Percentiles rank a stretch among this genome's conserved stretches.
These are phyloP conservation scores for Apophysomyces elegans DNA, from an alignment of 371 early-diverging fungal species.

Conservation along the genomic window DNA sequence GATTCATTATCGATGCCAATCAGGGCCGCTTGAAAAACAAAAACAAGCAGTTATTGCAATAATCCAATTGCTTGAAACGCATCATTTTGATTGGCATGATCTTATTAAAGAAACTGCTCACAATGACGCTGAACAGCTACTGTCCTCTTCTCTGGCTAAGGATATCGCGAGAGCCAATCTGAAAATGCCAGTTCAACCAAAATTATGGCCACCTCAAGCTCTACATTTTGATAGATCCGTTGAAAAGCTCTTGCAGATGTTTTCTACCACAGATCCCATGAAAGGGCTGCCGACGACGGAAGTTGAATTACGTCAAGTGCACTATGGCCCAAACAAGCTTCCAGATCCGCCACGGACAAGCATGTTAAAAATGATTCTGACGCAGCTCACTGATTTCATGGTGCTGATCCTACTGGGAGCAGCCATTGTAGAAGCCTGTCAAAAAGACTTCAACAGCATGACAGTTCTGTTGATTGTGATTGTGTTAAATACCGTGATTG, in stretches of 20 bases:
- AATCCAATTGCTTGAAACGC: slow-evolving; percentile 62
- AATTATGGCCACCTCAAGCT: slow-evolving; percentile 55
- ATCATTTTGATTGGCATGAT: slow-evolving; percentile 82
- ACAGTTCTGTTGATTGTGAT: slow-evolving; percentile 84
- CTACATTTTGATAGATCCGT: slow-evolving; percentile 88
- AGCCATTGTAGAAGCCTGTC: slow-evolving; percentile 80
- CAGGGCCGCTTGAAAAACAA: slow-evolving; percentile 67
- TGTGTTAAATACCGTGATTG: slow-evolving; percentile 83
- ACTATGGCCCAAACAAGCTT: slow-evolving; percentile 86
- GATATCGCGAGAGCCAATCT: slow-evolving; percentile 32
- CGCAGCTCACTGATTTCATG: slow-evolving; percentile 92
- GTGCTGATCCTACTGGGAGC: slow-evolving; percentile 73
- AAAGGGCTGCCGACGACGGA: slow-evolving; percentile 68
- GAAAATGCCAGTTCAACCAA: slow-evolving; percentile 31
- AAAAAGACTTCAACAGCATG: slow-evolving; percentile 77
- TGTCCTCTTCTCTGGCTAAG: slow-evolving; percentile 33
- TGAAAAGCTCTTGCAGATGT: slow-evolving; percentile 83
- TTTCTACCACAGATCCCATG: slow-evolving; percentile 65
- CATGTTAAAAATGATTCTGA: slow-evolving; percentile 78
- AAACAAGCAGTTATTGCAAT: slow-evolving; percentile 76
- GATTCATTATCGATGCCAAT: slow-evolving; percentile 82
- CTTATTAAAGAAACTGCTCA: slow-evolving; percentile 82
- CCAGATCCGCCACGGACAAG: slow-evolving; percentile 80
- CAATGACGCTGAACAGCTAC: slow-evolving; percentile 68
- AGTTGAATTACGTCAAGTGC: slow-evolving; percentile 61